phyloP scores from a whole-genome alignment of 768 basidiomycete genomes.

The Calvatia gigantea region DNA sequence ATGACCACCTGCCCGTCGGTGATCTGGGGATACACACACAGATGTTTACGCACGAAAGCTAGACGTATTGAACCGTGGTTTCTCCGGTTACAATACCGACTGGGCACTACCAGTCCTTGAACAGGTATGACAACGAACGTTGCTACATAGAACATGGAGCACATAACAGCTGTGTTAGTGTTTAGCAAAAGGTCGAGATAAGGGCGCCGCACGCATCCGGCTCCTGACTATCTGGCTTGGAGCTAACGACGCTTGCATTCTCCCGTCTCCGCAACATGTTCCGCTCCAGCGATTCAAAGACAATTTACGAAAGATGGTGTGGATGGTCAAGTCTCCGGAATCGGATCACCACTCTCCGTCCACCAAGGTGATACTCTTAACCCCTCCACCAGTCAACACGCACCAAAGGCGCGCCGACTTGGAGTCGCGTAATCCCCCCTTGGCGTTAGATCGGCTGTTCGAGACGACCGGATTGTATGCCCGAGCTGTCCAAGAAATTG shows the following conservation, averaged over 20 bases:
- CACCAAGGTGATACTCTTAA: conserved; percentile 77
- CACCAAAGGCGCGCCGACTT: conserved; percentile 51
- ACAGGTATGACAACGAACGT: conserved; percentile 45
- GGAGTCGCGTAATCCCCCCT: conserved; percentile 44
- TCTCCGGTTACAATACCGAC: conserved; percentile 81
- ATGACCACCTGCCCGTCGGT: neutral
- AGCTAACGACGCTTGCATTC: conserved; percentile 79
- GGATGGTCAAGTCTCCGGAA: conserved; percentile 54
- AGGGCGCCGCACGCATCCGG: conserved; percentile 53
- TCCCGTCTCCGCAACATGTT: conserved; percentile 69
- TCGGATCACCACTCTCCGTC: conserved; percentile 66
- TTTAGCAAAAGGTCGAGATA: conserved; percentile 50
- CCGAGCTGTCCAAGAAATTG: conserved; percentile 63
- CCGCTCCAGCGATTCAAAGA: conserved; percentile 59
- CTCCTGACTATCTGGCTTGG: conserved; percentile 90
- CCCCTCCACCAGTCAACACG: conserved; percentile 81
- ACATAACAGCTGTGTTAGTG: conserved; percentile 39
- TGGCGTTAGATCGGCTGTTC: conserved; percentile 56
- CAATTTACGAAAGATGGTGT: conserved; percentile 64
- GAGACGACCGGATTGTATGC: conserved; percentile 67
- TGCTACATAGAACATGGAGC: neutral
- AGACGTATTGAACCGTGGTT: conserved; percentile 85
- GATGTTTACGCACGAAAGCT: conserved; percentile 77
- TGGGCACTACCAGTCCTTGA: conserved; percentile 82
- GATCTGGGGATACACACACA: conserved; percentile 23